Evolutionary conservation across 1,284 basidiomycete species (phyloP), one percentile per base, ranked within the genome.

Genomic region (Retiboletus flavoniger): DNA sequence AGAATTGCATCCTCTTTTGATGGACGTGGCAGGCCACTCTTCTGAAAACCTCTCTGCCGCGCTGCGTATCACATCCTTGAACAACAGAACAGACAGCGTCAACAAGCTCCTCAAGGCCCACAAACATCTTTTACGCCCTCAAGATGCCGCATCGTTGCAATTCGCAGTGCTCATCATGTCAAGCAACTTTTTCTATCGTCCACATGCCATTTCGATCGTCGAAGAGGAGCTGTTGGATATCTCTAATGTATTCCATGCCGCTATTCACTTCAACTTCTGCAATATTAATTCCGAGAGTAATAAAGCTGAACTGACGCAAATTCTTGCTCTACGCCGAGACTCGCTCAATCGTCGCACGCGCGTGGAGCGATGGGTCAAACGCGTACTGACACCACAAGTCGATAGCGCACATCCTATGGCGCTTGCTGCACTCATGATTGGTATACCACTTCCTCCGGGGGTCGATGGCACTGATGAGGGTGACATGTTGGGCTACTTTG

Each of bases 381-480:
- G 72, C 14, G 68, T 82, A 13, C 55, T 71, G 7, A 80, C 82
- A 0, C 75, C 77, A 0, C 69, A 72, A 1, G 49, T 61, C 7
- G 66, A 69, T 0, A 64, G 71, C 2, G 50, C 78, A 19, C 72
- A 81, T 54, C 82, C 83, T 1, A 75, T 85, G 73, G 77, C 81
- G 3, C 78, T 87, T 52, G 83, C 84, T 0, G 83, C 83, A n/a
- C 78, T 85, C 75, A 78, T 87, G 75, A 83, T 86, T 72, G 85
- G 84, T 0, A 62, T 87, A 8, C 83, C 83, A 29, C 61, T 78
- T 11, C 64, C 76, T 10, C 68, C 72, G 0, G 72, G 68, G 70
- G 75, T 28, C 26, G 58, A 63, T 2, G 56, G 51, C 7, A 10
- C 19, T 0, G 69, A 71, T 1, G 78, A 77, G 0, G 72, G 68